Evolutionary conservation across 2,329 filamentous ascomycete genomes (phyloP).

Genomic region (Teratosphaeria gauchensis): DNA sequence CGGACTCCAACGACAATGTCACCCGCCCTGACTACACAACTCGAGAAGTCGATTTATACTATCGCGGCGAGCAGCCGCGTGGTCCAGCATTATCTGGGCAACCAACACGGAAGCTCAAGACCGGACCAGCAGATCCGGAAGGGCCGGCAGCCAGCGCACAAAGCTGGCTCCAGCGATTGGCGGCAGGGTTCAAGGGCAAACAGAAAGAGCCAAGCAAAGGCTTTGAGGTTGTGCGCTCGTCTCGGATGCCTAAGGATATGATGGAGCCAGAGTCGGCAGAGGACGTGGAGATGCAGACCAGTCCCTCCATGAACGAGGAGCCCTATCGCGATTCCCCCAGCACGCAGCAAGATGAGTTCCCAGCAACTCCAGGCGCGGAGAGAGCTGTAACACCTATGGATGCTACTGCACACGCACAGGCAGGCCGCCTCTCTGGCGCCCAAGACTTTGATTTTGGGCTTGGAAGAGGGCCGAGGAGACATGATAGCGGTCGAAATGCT

Average conservation of each 20-base stretch:
- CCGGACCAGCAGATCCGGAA: constrained; percentile 88
- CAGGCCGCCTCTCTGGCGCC: constrained; percentile 1
- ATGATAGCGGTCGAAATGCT: constrained; percentile 4
- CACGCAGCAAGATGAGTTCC: constrained; percentile 11
- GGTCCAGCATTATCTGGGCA: constrained; percentile 77
- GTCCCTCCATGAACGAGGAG: constrained; percentile 22
- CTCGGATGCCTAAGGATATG: constrained; percentile 63
- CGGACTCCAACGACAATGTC: constrained; percentile 45
- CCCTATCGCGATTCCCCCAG: constrained; percentile 23
- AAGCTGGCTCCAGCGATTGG: constrained; percentile 73
- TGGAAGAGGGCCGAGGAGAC: constrained; percentile 2
- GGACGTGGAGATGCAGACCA: constrained; percentile 25
- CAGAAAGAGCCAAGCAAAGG: constrained; percentile 87
- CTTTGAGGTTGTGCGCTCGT: constrained; percentile 89
- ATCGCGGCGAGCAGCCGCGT: constrained; percentile 41
- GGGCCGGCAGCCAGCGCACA: constrained; percentile 81
- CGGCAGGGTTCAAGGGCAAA: constrained; percentile 46
- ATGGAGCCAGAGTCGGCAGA: constrained; percentile 45
- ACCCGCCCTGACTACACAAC: constrained; percentile 73
- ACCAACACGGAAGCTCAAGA: constrained; percentile 76
- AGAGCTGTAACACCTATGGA: constrained; percentile 12
- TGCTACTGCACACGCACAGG: constrained; percentile 1
- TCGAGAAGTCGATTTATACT: constrained; percentile 94
- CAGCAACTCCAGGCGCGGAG: constrained; percentile 4
- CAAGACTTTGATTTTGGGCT: constrained; percentile 17